Evolutionary conservation across 2,329 filamentous ascomycete species (phyloP).

Genomic region (Dactylellina parvicollis): DNA sequence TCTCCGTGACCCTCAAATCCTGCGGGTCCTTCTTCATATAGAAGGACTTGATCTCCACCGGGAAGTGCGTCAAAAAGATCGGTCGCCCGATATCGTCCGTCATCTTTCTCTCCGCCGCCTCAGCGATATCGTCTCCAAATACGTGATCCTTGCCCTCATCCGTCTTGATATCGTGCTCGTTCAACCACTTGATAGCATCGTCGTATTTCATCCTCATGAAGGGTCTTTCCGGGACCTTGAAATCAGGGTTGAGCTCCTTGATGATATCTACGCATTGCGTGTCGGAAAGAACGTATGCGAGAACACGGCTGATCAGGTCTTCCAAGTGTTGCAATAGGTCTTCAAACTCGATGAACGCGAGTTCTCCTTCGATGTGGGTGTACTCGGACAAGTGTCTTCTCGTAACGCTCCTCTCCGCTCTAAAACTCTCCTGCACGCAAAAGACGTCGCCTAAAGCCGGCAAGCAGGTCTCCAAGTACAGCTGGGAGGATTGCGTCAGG

Average conservation of each 20-base stretch:
- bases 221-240: slow-evolving; percentile 80
- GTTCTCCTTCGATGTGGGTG: slow-evolving; percentile 93
- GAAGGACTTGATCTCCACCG: slow-evolving; percentile 96
- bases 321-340: slow-evolving; percentile 90
- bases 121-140: slow-evolving; percentile 97
- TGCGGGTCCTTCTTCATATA: slow-evolving; percentile 92
- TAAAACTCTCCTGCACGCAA: slow-evolving; percentile 98
- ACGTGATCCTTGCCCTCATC: slow-evolving; percentile 88
- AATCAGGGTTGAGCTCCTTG: slow-evolving; percentile 89
- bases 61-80: slow-evolving; percentile 97
- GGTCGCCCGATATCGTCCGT: slow-evolving; percentile 95
- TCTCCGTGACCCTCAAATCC: slow-evolving; percentile 88
- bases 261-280: slow-evolving; percentile 77
- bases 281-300: slow-evolving; percentile 80
- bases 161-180: slow-evolving; percentile 88
- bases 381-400: slow-evolving; percentile 95
- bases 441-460: slow-evolving; percentile 93
- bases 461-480: slow-evolving; percentile 95
- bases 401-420: slow-evolving; percentile 93
- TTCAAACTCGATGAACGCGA: slow-evolving; percentile 93
- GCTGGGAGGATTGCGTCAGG: slow-evolving; percentile 94
- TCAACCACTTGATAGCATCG: slow-evolving; percentile 94
- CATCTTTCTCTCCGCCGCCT: slow-evolving; percentile 96
- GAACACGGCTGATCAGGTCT: slow-evolving; percentile 83
- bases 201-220: slow-evolving; percentile 95